Base-by-base conservation (phyloP, 495 filamentous ascomycete species). In the Daldinia loculata region DNA sequence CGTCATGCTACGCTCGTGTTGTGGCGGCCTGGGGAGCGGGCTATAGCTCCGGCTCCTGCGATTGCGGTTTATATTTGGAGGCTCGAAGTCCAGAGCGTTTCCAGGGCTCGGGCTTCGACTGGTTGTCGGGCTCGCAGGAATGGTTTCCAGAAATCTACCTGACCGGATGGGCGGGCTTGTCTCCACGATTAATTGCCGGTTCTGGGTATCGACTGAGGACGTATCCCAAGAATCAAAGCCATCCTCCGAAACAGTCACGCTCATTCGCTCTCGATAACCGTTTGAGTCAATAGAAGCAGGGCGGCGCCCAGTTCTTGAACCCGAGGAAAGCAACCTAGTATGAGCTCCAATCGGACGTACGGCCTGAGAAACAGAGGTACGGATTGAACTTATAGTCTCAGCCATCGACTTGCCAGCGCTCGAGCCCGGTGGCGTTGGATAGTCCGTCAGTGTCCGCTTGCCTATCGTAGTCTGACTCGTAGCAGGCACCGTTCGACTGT, bases 211-310 rank as follows among this genome's bases (percentile, higher is more conserved):
- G 1, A 91, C 89, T 0, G 79, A 79, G 2, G 86, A 89, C 0
- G 88, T 90, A 71, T 92, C 90, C 89, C 88, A 92, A 5, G 85
- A 86, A 64, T 92, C 89, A 66, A 92, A 91, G 2, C 87, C 88
- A 66, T 90, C 88, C 32, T 86, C 82, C 0, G 64, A 72, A 7
- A 69, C 58, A 29, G 61, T 72, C 6, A 70, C 58, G 36, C 76
- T 71, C 26, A 32, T 67, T 2, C 76, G 75, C 11, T 80, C 78
- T 11, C 70, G 78, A 29, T 80, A 78, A 8, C 78, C 63, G 14
- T 39, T 63, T 3, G 80, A 78, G 29, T 83, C 81, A 5, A 81
- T 59, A 12, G 82, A 85, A 11, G 74, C 32, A 22, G 78, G 67
- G 34, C 79, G 79, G 17, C 73, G 76, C 7, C 66, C 78, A 61